These are phyloP conservation scores for Bipolaris gigantea DNA, from an alignment of 2,329 filamentous ascomycete genomes.

Conservation along the genomic window DNA sequence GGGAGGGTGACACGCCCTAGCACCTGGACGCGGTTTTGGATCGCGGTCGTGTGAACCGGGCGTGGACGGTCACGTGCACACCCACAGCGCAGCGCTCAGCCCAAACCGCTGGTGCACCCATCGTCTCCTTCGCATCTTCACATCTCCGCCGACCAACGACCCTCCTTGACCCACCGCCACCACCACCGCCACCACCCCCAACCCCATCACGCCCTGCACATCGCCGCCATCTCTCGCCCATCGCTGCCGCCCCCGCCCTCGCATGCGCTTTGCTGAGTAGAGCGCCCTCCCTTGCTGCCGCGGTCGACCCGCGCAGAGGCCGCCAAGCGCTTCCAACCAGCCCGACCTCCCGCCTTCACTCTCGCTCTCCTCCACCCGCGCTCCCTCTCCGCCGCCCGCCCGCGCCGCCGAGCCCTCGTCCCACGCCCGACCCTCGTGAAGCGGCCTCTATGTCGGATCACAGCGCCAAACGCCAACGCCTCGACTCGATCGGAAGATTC, in stretches of 20 bases:
- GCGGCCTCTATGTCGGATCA: constrained; percentile 40
- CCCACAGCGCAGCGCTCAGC: constrained; percentile 14
- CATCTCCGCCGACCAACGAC: constrained; percentile 17
- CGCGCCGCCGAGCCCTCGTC: constrained; percentile 13
- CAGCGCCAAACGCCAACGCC: constrained; percentile 45
- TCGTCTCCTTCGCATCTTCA: constrained; percentile 18
- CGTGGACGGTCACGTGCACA: constrained; percentile 12
- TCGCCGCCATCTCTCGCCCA: constrained; percentile 3
- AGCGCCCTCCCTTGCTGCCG: constrained; percentile 30
- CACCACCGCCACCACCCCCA: constrained; percentile 3
- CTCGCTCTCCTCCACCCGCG: constrained; percentile 24
- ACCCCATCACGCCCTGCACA: constrained; percentile 1
- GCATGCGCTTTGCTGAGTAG: constrained; percentile 38
- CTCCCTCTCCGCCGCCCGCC: constrained; percentile 19
- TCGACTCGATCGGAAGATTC: constrained; percentile 46
- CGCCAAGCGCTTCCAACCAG: constrained; percentile 33
- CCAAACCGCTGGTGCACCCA: constrained; percentile 19
- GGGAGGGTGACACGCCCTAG: constrained; percentile 9
- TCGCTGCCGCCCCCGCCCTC: constrained; percentile 15
- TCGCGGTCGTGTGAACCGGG: not conserved
- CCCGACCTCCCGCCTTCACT: constrained; percentile 7
- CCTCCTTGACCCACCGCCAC: constrained; percentile 8
- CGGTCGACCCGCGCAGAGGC: constrained; percentile 35
- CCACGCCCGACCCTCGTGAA: constrained; percentile 6
- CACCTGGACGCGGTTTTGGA: constrained; percentile 8